These are phyloP conservation scores for Paxillus rubicundulus DNA, from an alignment of 768 basidiomycete genomes.

Conservation along the genomic window DNA sequence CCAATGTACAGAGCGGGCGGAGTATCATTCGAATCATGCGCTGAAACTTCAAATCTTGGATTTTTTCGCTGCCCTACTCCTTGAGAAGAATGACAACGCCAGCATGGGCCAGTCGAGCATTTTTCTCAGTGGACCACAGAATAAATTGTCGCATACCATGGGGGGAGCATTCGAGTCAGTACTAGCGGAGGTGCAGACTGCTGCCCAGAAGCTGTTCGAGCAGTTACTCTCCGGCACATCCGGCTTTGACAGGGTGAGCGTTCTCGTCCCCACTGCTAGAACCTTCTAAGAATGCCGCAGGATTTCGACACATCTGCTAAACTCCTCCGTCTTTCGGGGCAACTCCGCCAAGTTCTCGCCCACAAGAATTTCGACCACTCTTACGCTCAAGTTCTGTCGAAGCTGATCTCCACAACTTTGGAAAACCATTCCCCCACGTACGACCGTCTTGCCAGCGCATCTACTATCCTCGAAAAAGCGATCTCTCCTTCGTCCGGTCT, in stretches of 20 bases:
- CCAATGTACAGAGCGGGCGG: constrained; percentile 22
- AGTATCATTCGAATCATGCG: constrained; percentile 28
- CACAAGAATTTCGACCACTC: constrained; percentile 60
- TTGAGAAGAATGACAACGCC: constrained; percentile 32
- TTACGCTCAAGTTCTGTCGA: constrained; percentile 54
- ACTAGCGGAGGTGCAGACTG: constrained; percentile 17
- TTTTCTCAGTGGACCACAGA: not conserved
- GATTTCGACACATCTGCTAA: constrained; percentile 33
- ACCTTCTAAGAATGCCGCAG: constrained; percentile 18
- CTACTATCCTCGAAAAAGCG: constrained; percentile 41
- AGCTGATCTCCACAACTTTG: constrained; percentile 48
- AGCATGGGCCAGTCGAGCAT: not conserved
- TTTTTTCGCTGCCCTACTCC: constrained; percentile 40
- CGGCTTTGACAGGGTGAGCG: constrained; percentile 24
- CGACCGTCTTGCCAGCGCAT: constrained; percentile 28
- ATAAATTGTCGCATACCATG: constrained; percentile 10
- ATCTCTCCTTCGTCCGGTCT: constrained; percentile 68
- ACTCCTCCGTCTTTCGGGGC: constrained; percentile 38
- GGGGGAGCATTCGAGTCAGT: constrained; percentile 22
- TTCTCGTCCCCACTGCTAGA: not conserved
- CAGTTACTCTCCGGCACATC: constrained; percentile 14
- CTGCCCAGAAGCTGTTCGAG: constrained; percentile 19
- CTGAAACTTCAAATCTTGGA: constrained; percentile 42
- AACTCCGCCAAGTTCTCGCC: constrained; percentile 43
- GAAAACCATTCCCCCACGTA: constrained; percentile 35